Base-by-base conservation (phyloP, 2,329 filamentous ascomycete genomes). In the Talaromyces islandicus region DNA sequence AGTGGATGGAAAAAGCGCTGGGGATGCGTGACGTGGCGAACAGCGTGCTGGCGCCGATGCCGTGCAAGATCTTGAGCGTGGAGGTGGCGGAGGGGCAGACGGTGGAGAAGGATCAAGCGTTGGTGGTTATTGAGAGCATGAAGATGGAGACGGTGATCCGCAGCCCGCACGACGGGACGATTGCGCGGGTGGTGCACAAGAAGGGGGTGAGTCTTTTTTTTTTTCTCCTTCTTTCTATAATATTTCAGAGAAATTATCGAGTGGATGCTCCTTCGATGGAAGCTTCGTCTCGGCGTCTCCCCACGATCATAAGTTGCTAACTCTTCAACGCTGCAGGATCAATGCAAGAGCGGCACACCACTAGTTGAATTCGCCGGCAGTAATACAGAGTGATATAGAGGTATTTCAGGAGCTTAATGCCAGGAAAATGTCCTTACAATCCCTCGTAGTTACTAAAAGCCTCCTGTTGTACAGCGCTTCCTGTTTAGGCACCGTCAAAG, bases 61-160 rank as follows among this genome's bases (percentile, higher is more conserved):
- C 94, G 1, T 97, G 94, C 77, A 97, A 97, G 78, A 88, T 99
- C 27, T 78, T 99, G 63, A 86, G 91, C 65, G 94, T 97, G 54
- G 90, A 96, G 74, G 91, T 97, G 0, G 77, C 82, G 29, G 91
- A 91, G 67, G 94, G 94, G 0, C 86, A 96, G 64, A 77, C 76
- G 53, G 94, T 99, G 17, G 86, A 87, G 71, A 95, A 93, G 78
- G 92, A 93, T 52, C 87, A 93, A 60, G 86, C 91, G 7, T 78
- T 99, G 60, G 90, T 97, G 12, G 92, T 97, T 78, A 92, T 92
- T 68, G 89, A 92, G 75, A 92, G 89, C 61, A 92, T 92, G 89
- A 92, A 92, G 80, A 92, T 92, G 89, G 89, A 92, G 72, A 92
- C 89, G 1, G 87, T 92, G 1, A 92, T 92, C 66, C 83, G 89